These are phyloP conservation scores for Lepiota brunneoincarnata DNA, from an alignment of 768 basidiomycete species.

Conservation along the genomic window DNA sequence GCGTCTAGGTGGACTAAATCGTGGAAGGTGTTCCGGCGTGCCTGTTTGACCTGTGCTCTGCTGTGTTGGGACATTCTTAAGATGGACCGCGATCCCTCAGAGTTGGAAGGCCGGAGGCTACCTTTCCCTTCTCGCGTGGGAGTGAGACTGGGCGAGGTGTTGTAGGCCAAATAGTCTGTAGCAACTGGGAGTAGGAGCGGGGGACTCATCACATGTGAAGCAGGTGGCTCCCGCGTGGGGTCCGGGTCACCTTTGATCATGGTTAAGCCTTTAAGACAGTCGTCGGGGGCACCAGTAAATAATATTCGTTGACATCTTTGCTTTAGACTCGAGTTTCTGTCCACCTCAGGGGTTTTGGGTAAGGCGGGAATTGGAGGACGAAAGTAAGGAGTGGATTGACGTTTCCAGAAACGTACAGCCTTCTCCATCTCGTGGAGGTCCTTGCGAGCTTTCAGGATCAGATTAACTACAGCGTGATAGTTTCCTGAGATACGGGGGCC, in stretches of 20 bases:
- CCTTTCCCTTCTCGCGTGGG: no score
- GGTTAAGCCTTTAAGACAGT: no score
- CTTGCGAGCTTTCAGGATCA: constrained; percentile 40
- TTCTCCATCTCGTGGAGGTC: constrained; percentile 39
- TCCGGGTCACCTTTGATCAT: no score
- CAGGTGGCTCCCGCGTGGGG: no score
- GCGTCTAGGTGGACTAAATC: neutral
- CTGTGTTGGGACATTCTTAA: no score
- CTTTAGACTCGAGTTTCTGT: neutral
- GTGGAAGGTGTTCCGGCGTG: neutral
- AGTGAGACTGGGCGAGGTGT: no score
- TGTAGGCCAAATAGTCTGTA: no score
- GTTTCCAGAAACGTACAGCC: constrained; percentile 41
- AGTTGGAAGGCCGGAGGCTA: neutral
- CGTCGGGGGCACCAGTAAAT: no score
- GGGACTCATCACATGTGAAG: no score
- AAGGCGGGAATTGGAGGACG: constrained; percentile 26
- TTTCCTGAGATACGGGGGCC: constrained; percentile 33
- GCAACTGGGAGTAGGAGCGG: no score
- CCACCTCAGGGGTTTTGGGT: constrained; percentile 20
- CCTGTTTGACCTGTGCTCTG: neutral
- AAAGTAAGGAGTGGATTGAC: constrained; percentile 29
- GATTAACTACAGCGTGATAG: constrained; percentile 42
- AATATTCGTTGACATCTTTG: no score
- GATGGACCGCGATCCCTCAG: neutral